phyloP scores from a whole-genome alignment of 495 filamentous ascomycete genomes.

The Ramalina intermedia region DNA sequence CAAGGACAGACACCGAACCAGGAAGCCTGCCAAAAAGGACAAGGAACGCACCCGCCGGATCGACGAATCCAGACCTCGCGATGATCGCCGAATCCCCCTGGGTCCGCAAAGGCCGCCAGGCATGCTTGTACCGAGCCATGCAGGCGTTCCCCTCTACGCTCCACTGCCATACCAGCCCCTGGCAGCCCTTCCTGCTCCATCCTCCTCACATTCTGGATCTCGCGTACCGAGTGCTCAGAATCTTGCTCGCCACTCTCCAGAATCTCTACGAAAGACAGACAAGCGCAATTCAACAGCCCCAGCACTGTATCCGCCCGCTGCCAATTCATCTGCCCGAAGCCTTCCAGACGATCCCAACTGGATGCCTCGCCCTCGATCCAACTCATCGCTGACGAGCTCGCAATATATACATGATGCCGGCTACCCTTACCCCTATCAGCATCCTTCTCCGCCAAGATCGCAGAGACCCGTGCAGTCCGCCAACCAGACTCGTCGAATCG shows the following conservation, averaged over 20 bases:
- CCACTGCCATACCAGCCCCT: constrained; percentile 26
- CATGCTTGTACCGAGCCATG: constrained; percentile 44
- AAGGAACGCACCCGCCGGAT: constrained; percentile 17
- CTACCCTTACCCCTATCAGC: constrained; percentile 15
- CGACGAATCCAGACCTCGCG: constrained; percentile 6
- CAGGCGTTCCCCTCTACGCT: constrained; percentile 56
- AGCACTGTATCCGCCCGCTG: constrained; percentile 13
- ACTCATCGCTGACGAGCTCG: constrained; percentile 17
- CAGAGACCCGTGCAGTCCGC: constrained; percentile 18
- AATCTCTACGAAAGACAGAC: constrained; percentile 22
- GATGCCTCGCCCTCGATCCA: constrained; percentile 27
- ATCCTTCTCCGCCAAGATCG: constrained; percentile 17
- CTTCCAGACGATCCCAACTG: constrained; percentile 34
- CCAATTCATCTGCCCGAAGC: constrained; percentile 16
- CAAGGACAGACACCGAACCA: constrained; percentile 12
- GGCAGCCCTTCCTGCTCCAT: constrained; percentile 1
- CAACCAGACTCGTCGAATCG: constrained; percentile 14
- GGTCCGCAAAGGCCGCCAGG: constrained; percentile 9
- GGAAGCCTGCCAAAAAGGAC: constrained; percentile 13
- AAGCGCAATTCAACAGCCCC: constrained; percentile 22
- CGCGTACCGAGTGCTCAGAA: constrained; percentile 27
- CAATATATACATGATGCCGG: constrained; percentile 19
- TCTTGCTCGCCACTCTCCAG: constrained; percentile 23
- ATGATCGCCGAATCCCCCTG: constrained; percentile 3
- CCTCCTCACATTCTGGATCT: constrained; percentile 22